A percentile compares a stretch with the other conserved stretches of the same genome.
These are phyloP conservation scores for Termitomyces sp. DNA, from an alignment of 768 basidiomycete genomes.

Conservation along the genomic window DNA sequence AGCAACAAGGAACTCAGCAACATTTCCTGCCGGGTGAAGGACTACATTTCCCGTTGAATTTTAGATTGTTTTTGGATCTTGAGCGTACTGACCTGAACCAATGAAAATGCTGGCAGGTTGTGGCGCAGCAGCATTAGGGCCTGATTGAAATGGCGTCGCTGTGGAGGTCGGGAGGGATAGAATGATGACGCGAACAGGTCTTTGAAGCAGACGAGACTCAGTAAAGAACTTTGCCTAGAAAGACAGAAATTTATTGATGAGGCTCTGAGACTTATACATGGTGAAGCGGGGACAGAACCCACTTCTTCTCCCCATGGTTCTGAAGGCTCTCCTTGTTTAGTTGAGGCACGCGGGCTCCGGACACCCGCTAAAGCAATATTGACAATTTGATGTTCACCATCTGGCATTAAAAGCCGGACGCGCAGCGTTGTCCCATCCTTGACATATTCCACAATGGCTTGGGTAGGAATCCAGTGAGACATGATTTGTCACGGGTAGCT, in stretches of 20 bases:
- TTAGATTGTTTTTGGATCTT: background rate
- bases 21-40: conserved; percentile 89
- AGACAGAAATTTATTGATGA: conserved; percentile 15
- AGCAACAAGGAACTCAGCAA: conserved; percentile 83
- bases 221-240: conserved; percentile 87
- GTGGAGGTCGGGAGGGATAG: conserved; percentile 75
- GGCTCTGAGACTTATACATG: conserved; percentile 1
- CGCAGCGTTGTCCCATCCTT: conserved; percentile 90
- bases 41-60: conserved; percentile 33
- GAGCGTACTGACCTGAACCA: conserved; percentile 56
- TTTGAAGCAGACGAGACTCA: conserved; percentile 81
- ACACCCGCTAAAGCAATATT: conserved; percentile 85
- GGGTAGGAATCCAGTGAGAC: conserved; percentile 5
- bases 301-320: conserved; percentile 92
- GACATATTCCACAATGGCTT: conserved; percentile 91
- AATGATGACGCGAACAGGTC: conserved; percentile 68
- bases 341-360: conserved; percentile 63
- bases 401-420: conserved; percentile 81
- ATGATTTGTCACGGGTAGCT: background rate
- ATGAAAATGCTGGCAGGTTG: conserved; percentile 83
- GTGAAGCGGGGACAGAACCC: conserved; percentile 16
- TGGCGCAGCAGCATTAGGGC: conserved; percentile 43
- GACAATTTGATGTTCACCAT: conserved; percentile 84
- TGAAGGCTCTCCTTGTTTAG: conserved; percentile 68
- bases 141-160: conserved; percentile 74